phyloP scores from a whole-genome alignment of 495 filamentous ascomycete genomes.

The Podospora conica region DNA sequence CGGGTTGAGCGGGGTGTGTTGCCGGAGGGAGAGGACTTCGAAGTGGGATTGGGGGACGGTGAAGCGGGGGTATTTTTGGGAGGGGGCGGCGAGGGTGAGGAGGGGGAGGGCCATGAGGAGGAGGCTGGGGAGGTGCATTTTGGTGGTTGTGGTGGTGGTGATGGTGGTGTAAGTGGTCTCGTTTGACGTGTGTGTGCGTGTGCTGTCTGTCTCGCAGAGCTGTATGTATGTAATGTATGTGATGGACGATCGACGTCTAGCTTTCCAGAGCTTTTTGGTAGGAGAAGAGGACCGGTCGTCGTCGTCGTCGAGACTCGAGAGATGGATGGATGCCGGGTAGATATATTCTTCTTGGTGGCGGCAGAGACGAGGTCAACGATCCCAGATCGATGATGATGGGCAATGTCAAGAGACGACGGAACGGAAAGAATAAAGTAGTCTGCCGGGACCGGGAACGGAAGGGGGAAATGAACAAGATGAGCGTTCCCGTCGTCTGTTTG shows the following conservation, averaged over 20 bases:
- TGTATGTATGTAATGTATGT: background rate
- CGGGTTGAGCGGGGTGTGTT: constrained; percentile 28
- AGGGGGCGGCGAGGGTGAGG: constrained; percentile 14
- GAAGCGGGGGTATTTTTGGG: constrained; percentile 19
- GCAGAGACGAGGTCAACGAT: background rate
- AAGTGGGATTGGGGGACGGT: constrained; percentile 27
- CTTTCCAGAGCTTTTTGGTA: background rate
- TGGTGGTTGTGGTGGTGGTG: background rate
- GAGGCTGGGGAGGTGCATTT: constrained; percentile 3
- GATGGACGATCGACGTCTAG: background rate
- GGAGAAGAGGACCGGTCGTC: background rate
- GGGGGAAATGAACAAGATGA: background rate
- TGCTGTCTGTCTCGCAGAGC: background rate
- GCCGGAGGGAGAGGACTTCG: constrained; percentile 32
- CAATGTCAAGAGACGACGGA: no score
- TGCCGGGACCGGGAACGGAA: background rate
- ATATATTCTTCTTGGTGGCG: background rate
- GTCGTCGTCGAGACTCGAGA: no score
- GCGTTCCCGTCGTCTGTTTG: background rate
- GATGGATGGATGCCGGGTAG: background rate
- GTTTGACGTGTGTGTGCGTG: no score
- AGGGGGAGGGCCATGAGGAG: constrained; percentile 11
- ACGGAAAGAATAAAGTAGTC: background rate
- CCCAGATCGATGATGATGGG: background rate
- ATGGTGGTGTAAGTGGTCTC: background rate